Evolutionary conservation across 257 asterid species (phyloP).

Genomic region (Primulina tabacum): DNA sequence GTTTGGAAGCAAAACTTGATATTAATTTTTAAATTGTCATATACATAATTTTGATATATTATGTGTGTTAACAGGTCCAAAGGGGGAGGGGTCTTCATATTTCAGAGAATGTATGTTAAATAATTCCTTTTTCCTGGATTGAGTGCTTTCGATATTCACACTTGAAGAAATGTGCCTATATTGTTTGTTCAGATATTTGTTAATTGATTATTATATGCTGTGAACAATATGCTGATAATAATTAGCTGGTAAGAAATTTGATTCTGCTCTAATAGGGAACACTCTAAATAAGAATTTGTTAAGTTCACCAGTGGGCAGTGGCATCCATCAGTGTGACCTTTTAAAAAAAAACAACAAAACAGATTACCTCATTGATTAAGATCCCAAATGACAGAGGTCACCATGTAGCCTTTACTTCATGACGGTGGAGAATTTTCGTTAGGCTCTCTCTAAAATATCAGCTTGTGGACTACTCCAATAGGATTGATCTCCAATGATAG

Average conservation of each 20-base stretch:
- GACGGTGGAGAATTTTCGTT: background rate
- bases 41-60: no score
- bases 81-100: background rate
- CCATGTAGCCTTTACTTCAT: background rate
- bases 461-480: background rate
- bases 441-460: background rate
- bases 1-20: slow-evolving; percentile 1
- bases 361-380: background rate
- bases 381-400: background rate
- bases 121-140: background rate
- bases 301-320: background rate
- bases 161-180: background rate
- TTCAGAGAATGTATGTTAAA: slow-evolving; percentile 43
- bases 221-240: no score
- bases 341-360: no score
- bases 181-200: background rate
- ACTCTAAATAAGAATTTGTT: background rate
- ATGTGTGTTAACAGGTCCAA: no score
- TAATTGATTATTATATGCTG: no score
- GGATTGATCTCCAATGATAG: background rate
- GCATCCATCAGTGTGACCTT: background rate
- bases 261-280: background rate
- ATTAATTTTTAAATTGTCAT: background rate
- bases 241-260: background rate
- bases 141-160: slow-evolving; percentile 8